Conservation (phyloP, 2,329 filamentous ascomycete species). For the Cladosporium colombiae region DNA sequence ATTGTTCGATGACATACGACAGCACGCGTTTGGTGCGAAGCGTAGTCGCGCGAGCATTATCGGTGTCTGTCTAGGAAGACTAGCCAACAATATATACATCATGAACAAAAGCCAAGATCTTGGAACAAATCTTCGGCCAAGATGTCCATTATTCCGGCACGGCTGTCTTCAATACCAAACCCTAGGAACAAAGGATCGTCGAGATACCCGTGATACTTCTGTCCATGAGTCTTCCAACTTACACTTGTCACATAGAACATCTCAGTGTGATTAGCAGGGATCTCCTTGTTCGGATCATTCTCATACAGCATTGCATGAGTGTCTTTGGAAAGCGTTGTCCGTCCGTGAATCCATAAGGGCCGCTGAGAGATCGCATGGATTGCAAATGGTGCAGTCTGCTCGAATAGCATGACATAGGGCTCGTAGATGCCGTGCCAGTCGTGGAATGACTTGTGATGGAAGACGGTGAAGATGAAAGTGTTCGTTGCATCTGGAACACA, state of each 20-base stretch:
- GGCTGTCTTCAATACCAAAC: conserved; percentile 49
- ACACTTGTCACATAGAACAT: conserved; percentile 62
- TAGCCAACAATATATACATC: background rate
- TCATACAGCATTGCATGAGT: background rate
- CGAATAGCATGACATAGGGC: conserved; percentile 57
- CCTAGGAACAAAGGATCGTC: conserved; percentile 58
- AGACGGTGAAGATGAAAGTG: conserved; percentile 57
- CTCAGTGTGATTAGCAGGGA: conserved; percentile 43
- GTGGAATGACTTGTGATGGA: conserved; percentile 57
- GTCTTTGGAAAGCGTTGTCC: conserved; percentile 27
- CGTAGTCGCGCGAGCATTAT: background rate
- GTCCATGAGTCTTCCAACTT: conserved; percentile 53
- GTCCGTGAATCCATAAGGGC: conserved; percentile 59
- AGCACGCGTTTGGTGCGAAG: background rate
- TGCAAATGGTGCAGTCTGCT: conserved; percentile 51
- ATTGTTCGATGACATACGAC: background rate
- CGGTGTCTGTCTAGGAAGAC: background rate
- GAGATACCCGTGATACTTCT: conserved; percentile 57
- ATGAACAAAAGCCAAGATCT: background rate
- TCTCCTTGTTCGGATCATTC: conserved; percentile 23
- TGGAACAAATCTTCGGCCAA: conserved; percentile 5
- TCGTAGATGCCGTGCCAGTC: conserved; percentile 54
- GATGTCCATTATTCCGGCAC: conserved; percentile 2
- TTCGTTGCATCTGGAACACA: conserved; percentile 50
- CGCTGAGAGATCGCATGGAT: conserved; percentile 52